A percentile compares a stretch with the other conserved stretches of the same genome.
Conservation (phyloP, 192 early-diverging fungal genomes). For the Backusella macrospora region DNA sequence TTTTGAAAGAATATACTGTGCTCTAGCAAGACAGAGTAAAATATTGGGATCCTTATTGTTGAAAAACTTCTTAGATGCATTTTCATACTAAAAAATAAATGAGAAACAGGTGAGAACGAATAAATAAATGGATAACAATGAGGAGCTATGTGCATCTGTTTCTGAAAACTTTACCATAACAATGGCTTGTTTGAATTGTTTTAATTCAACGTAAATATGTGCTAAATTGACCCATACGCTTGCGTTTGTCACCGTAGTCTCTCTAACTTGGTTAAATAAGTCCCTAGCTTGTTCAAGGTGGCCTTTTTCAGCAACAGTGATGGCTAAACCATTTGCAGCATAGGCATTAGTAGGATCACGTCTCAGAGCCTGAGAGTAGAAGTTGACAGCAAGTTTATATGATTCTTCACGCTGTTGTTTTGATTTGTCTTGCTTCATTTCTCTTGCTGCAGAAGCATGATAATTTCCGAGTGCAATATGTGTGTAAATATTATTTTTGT, state of each 20-base stretch:
- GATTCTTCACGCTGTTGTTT: constrained; percentile 40
- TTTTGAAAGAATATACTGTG: constrained; percentile 65
- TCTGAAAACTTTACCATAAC: constrained; percentile 52
- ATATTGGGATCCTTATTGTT: constrained; percentile 54
- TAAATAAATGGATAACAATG: neutral
- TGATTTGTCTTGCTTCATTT: constrained; percentile 47
- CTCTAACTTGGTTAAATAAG: constrained; percentile 61
- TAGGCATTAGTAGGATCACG: constrained; percentile 72
- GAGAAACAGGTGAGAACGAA: neutral
- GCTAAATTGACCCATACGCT: constrained; percentile 75
- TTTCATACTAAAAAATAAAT: constrained; percentile 62
- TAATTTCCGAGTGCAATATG: constrained; percentile 82
- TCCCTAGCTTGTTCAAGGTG: constrained; percentile 61
- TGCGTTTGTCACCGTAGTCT: constrained; percentile 46
- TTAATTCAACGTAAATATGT: constrained; percentile 73
- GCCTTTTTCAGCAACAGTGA: constrained; percentile 76
- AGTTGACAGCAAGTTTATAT: constrained; percentile 78
- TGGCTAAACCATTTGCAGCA: constrained; percentile 86
- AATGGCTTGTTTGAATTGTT: constrained; percentile 75
- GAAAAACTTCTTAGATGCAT: constrained; percentile 55
- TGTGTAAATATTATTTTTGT: constrained; percentile 80
- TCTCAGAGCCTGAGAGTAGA: constrained; percentile 75
- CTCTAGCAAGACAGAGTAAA: constrained; percentile 57
- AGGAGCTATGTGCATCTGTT: too few species aligned
- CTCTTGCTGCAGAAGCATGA: constrained; percentile 67